phyloP scores from a whole-genome alignment of 1,139 yeast genomes.

The Pichia sp. region DNA sequence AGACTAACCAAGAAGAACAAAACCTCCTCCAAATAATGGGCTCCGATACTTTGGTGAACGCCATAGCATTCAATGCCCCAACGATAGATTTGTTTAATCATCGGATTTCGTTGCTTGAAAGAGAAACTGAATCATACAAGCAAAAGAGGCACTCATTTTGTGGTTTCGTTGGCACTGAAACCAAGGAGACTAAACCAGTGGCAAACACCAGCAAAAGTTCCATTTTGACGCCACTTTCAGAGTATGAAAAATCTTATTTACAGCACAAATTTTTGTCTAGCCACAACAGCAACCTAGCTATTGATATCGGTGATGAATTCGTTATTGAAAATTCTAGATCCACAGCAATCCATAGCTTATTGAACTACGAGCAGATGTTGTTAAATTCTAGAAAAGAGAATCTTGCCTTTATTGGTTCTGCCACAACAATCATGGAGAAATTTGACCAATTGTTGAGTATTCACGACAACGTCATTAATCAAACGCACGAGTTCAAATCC shows the following conservation, averaged over 20 bases:
- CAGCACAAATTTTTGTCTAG: neutral
- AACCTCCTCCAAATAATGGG: no score
- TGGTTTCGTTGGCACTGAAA: no score
- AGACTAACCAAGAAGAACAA: no score
- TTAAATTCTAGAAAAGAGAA: neutral
- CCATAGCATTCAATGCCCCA: no score
- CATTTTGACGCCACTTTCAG: neutral
- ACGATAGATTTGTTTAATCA: no score
- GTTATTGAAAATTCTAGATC: neutral
- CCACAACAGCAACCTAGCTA: neutral
- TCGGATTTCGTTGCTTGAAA: no score
- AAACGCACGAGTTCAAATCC: slow-evolving; percentile 56
- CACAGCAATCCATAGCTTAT: no score
- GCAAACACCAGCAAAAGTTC: no score
- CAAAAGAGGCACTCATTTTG: no score
- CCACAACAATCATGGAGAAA: slow-evolving; percentile 23
- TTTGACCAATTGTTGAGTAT: slow-evolving; percentile 39
- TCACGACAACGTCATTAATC: slow-evolving; percentile 48
- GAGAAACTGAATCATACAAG: no score
- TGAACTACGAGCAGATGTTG: neutral
- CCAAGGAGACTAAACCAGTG: no score
- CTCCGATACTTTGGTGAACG: no score
- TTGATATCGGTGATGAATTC: neutral
- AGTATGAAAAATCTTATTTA: neutral
- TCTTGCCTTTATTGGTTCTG: neutral